phyloP scores from a whole-genome alignment of 2,329 filamentous ascomycete species.

The Lecanicillium sp. region DNA sequence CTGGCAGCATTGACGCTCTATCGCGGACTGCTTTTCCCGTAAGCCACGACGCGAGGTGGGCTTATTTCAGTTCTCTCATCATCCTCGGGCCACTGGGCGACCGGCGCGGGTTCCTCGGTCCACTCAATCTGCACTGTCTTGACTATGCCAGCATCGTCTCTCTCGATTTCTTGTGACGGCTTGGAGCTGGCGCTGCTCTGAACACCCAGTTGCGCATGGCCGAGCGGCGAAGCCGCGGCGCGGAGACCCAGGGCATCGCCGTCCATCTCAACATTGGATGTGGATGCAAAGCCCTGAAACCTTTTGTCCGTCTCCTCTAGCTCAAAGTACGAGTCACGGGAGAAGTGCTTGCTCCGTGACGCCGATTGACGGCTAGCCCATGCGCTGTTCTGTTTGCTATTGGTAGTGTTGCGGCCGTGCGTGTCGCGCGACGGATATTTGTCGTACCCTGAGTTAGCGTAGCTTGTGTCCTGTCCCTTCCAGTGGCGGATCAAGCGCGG shows the following conservation, averaged over 20 bases:
- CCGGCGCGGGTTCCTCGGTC: neutral
- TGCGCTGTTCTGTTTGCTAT: neutral
- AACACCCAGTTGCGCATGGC: neutral
- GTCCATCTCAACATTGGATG: neutral
- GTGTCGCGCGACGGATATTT: neutral
- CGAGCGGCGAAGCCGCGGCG: neutral
- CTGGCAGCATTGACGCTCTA: too few species aligned
- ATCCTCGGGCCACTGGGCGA: too few species aligned
- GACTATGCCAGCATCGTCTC: neutral
- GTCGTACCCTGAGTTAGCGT: neutral
- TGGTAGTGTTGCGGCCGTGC: neutral
- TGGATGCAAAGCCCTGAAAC: neutral
- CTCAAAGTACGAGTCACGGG: neutral
- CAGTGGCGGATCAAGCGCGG: conserved; percentile 1
- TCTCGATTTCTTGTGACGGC: neutral
- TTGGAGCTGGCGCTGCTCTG: neutral
- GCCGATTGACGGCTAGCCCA: conserved; percentile 1
- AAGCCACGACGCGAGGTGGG: too few species aligned
- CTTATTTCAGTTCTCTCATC: too few species aligned
- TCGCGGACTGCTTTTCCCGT: too few species aligned
- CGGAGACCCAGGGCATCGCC: neutral
- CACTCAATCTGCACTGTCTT: conserved; percentile 1
- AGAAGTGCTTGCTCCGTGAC: neutral
- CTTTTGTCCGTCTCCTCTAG: neutral
- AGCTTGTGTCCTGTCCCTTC: neutral